phyloP scores from a whole-genome alignment of 2,329 filamentous ascomycete species.

The Hymenoscyphus fraxineus region DNA sequence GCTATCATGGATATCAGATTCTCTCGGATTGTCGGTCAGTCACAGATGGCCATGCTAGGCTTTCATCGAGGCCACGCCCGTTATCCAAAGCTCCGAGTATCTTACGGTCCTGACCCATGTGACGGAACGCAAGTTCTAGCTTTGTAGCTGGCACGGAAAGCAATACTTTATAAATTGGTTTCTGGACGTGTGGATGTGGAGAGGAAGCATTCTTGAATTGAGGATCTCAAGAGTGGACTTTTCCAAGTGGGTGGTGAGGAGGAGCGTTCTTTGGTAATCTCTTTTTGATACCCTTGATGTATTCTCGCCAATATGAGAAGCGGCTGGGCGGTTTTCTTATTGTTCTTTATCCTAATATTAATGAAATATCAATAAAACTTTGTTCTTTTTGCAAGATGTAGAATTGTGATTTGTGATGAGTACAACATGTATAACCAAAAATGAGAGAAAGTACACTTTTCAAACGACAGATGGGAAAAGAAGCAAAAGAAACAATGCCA shows the following conservation, averaged over 20 bases:
- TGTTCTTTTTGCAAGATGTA: neutral
- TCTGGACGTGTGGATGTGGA: neutral
- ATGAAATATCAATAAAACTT: neutral
- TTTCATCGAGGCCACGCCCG: slow-evolving; percentile 1
- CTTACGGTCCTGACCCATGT: slow-evolving; percentile 9
- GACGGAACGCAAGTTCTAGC: neutral
- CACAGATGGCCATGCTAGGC: slow-evolving; percentile 1
- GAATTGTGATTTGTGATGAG: neutral
- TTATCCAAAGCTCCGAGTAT: neutral
- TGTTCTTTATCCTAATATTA: neutral
- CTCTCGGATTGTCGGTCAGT: slow-evolving; percentile 16
- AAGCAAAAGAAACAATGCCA: neutral
- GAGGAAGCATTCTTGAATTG: too few species aligned
- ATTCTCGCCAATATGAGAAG: too few species aligned
- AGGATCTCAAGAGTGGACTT: too few species aligned
- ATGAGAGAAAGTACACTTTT: neutral
- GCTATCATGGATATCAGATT: slow-evolving; percentile 16
- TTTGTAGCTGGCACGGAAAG: neutral
- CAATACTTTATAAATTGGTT: too few species aligned
- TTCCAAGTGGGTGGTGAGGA: neutral
- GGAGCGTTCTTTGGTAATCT: neutral
- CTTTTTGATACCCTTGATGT: neutral
- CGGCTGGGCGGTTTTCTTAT: too few species aligned
- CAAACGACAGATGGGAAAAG: neutral
- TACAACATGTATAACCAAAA: neutral